phyloP scores from a whole-genome alignment of 371 early-diverging fungal genomes.

The Coelomomyces lativittatus region DNA sequence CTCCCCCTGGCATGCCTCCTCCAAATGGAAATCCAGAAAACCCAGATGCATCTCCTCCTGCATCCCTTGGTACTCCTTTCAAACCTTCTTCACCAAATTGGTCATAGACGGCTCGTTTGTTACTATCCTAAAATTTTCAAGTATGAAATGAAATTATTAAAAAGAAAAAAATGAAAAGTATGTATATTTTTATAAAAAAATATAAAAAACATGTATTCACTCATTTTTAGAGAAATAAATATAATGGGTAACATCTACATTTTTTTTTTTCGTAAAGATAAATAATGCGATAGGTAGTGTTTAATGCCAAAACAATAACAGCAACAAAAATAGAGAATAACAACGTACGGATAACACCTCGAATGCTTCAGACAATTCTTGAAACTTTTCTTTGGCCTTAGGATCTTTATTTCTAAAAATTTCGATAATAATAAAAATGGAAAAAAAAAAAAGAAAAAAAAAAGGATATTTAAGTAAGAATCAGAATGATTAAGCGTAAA shows the following conservation, averaged over 20 bases:
- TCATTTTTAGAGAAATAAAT: background rate
- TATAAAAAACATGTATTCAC: background rate
- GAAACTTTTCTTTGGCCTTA: constrained; percentile 10
- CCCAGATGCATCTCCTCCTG: constrained; percentile 12
- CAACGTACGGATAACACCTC: constrained; percentile 2
- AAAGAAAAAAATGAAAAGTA: background rate
- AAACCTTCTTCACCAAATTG: constrained; percentile 66
- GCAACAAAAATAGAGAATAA: background rate
- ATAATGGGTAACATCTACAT: background rate
- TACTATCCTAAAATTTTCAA: background rate
- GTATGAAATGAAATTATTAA: background rate
- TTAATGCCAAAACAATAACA: background rate
- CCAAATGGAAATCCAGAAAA: constrained; percentile 26
- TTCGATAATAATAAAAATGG: no score
- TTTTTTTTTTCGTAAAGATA: no score
- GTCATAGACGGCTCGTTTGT: constrained; percentile 2
- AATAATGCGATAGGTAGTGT: no score
- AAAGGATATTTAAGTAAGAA: no score
- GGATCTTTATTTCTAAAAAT: background rate
- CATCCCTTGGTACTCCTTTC: constrained; percentile 36
- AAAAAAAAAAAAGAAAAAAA: no score
- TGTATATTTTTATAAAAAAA: background rate
- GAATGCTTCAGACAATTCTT: constrained; percentile 9
- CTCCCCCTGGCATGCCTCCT: constrained; percentile 14
- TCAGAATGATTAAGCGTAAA: no score